Percentiles rank a stretch among this genome's conserved stretches.
Conservation (phyloP, 169 alveolate genomes). For the Cryptosporidium xiaoi region DNA sequence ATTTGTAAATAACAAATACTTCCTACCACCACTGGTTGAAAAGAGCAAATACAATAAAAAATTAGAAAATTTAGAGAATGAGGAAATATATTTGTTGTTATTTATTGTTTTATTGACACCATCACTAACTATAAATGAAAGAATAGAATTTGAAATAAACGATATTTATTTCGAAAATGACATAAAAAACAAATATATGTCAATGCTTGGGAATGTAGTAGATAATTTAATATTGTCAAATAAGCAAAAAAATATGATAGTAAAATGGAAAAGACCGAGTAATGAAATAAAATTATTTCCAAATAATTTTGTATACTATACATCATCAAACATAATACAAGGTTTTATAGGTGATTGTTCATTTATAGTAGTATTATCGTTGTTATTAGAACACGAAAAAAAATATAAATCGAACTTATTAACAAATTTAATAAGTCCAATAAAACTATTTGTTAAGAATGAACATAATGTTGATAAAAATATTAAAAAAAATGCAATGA, state of each 20-base stretch:
- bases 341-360: slow-evolving; percentile 95
- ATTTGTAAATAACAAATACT: slow-evolving; percentile 35
- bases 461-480: slow-evolving; percentile 27
- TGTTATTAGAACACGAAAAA: slow-evolving; percentile 89
- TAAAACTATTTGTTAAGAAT: slow-evolving; percentile 22
- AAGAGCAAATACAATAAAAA: neutral
- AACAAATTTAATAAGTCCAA: slow-evolving; percentile 81
- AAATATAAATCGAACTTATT: slow-evolving; percentile 83
- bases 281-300: slow-evolving; percentile 65
- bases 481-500: slow-evolving; percentile 45
- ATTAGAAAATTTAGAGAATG: slow-evolving; percentile 12
- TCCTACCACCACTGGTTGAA: slow-evolving; percentile 43
- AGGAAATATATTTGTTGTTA: slow-evolving; percentile 21
- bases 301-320: slow-evolving; percentile 47
- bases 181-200: slow-evolving; percentile 19
- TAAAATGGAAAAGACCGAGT: slow-evolving; percentile 73
- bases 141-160: neutral
- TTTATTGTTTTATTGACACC: slow-evolving; percentile 17
- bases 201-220: slow-evolving; percentile 9
- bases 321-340: slow-evolving; percentile 82
- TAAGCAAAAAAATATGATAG: slow-evolving; percentile 74
- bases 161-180: neutral
- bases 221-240: slow-evolving; percentile 69
- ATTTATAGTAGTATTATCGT: slow-evolving; percentile 88
- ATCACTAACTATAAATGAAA: slow-evolving; percentile 7